A percentile compares a stretch with the other conserved stretches of the same genome.
phyloP scores from a whole-genome alignment of 1,284 basidiomycete species.

The Naganishia sp. region DNA sequence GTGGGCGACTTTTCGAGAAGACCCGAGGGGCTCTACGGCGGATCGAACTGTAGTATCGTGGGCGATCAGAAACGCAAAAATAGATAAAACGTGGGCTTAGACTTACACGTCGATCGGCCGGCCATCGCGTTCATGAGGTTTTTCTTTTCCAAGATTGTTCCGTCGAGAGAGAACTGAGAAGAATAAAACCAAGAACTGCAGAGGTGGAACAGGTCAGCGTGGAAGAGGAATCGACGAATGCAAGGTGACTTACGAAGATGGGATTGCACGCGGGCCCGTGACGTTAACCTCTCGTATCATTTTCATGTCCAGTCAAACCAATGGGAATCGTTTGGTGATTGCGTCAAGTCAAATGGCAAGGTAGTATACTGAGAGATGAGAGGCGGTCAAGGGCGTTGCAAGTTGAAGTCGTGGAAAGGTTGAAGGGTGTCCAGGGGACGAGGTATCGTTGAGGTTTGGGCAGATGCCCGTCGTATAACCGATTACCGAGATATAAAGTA shows the following conservation, averaged over 20 bases:
- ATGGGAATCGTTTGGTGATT: background rate
- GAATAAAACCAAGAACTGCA: background rate
- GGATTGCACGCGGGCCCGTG: background rate
- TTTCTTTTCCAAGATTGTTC: background rate
- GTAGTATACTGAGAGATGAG: background rate
- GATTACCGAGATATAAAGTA: background rate
- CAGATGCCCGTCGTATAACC: background rate
- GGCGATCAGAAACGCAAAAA: background rate
- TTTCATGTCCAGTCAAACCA: background rate
- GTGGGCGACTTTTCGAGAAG: no score
- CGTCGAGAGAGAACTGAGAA: background rate
- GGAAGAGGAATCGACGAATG: background rate
- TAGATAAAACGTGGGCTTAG: background rate
- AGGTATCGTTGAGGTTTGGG: no score
- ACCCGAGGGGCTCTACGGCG: background rate
- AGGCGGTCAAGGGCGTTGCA: background rate
- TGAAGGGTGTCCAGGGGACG: no score
- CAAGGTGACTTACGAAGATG: background rate
- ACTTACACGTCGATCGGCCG: background rate
- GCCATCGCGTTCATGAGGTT: background rate
- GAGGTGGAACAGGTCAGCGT: background rate
- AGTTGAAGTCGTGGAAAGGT: background rate
- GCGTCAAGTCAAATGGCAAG: background rate
- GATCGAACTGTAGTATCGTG: background rate
- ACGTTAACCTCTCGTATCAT: background rate